Percentiles rank a stretch among this genome's conserved stretches.
phyloP scores from a whole-genome alignment of 208 protist species.

The Phytomonas serpens region DNA sequence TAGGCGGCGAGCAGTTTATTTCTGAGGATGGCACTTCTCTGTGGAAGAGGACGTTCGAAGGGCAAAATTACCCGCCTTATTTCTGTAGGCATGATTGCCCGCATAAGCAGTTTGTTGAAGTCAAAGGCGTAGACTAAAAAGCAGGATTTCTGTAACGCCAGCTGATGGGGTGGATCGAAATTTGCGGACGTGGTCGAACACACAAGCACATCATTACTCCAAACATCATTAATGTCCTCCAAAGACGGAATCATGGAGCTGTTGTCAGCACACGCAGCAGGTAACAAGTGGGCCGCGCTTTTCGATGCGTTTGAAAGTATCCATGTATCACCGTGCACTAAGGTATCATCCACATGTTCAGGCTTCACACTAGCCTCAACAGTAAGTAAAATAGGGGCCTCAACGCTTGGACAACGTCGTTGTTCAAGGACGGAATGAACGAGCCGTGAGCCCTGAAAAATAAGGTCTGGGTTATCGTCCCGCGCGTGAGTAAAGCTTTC shows the following conservation, averaged over 20 bases:
- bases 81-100: slow-evolving; percentile 46
- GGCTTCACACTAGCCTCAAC: slow-evolving; percentile 27
- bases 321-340: slow-evolving; percentile 53
- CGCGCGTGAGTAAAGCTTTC: neutral
- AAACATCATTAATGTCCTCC: slow-evolving; percentile 3
- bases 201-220: slow-evolving; percentile 29
- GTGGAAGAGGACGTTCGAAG: neutral
- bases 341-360: slow-evolving; percentile 30
- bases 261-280: neutral
- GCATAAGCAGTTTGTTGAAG: slow-evolving; percentile 28
- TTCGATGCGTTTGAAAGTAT: slow-evolving; percentile 10
- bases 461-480: neutral
- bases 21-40: neutral
- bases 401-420: neutral
- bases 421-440: neutral
- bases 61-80: slow-evolving; percentile 31
- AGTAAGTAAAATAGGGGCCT: neutral
- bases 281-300: no score
- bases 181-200: slow-evolving; percentile 22
- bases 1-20: neutral
- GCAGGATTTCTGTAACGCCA: slow-evolving; percentile 24
- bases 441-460: neutral
- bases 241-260: neutral
- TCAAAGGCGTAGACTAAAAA: slow-evolving; percentile 43
- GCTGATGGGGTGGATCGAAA: slow-evolving; percentile 23